Conservation (phyloP, 495 filamentous ascomycete species). For the Lophiotrema nucula region DNA sequence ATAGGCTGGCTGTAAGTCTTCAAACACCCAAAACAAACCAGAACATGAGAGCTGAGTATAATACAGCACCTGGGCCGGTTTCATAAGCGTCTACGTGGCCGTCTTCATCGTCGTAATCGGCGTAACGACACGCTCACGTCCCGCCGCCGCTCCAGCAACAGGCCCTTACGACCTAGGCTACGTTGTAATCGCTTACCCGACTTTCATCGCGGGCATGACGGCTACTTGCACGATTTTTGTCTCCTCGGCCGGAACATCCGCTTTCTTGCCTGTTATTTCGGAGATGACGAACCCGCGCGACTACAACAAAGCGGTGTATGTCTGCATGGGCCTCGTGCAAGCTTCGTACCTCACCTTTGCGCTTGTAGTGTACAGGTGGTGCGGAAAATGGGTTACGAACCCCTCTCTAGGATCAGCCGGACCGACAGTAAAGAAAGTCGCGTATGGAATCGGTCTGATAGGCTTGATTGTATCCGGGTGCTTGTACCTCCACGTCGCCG, state of each 20-base stretch:
- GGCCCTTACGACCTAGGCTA: constrained; percentile 43
- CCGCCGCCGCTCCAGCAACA: constrained; percentile 44
- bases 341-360: constrained; percentile 65
- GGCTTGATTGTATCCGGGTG: constrained; percentile 63
- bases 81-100: constrained; percentile 61
- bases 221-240: constrained; percentile 30
- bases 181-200: constrained; percentile 39
- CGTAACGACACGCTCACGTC: constrained; percentile 27
- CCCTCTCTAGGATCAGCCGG: constrained; percentile 68
- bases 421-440: constrained; percentile 62
- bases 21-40: neutral
- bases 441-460: constrained; percentile 63
- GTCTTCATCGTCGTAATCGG: constrained; percentile 61
- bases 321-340: constrained; percentile 65
- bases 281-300: constrained; percentile 71
- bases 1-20: constrained; percentile 60
- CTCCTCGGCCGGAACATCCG: constrained; percentile 56
- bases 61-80: constrained; percentile 45
- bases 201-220: constrained; percentile 39
- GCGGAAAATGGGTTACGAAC: constrained; percentile 61
- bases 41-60: neutral
- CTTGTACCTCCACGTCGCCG: constrained; percentile 57
- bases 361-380: constrained; percentile 70
- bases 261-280: constrained; percentile 75
- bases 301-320: constrained; percentile 51